A percentile compares a stretch with the other conserved stretches of the same genome.
Evolutionary conservation across 257 asterid species (phyloP).

Genomic region (Orobanche coerulescens): DNA sequence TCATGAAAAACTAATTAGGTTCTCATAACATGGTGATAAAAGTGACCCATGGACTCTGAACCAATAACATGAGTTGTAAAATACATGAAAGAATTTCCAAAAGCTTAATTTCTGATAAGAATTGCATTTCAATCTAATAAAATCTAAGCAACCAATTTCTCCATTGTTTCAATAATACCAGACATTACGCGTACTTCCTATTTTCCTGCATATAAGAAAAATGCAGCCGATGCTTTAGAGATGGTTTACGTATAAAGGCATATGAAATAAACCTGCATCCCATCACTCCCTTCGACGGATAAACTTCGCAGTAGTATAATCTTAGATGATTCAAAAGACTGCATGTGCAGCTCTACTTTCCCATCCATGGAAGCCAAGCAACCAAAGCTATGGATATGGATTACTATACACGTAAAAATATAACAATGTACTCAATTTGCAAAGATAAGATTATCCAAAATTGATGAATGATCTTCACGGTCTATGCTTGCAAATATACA

Average conservation of each 20-base stretch:
- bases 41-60: neutral
- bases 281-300: conserved; percentile 61
- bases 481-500: neutral
- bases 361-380: conserved; percentile 52
- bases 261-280: conserved; percentile 52
- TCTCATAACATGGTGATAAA: neutral
- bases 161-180: neutral
- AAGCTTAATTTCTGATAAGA: neutral
- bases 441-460: neutral
- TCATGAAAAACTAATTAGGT: neutral
- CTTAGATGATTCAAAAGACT: conserved; percentile 63
- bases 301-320: conserved; percentile 68
- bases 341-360: conserved; percentile 54
- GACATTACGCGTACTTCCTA: too few relatives aligned
- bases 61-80: neutral
- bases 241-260: neutral
- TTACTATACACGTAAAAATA: neutral
- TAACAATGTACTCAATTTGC: neutral
- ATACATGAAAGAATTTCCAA: neutral
- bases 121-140: neutral
- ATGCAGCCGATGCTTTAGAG: neutral
- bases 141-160: neutral
- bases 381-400: conserved; percentile 25
- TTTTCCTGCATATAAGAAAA: neutral
- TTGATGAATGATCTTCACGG: neutral